These are phyloP conservation scores for Coniochaeta sp. DNA, from an alignment of 2,329 filamentous ascomycete species.

Conservation along the genomic window DNA sequence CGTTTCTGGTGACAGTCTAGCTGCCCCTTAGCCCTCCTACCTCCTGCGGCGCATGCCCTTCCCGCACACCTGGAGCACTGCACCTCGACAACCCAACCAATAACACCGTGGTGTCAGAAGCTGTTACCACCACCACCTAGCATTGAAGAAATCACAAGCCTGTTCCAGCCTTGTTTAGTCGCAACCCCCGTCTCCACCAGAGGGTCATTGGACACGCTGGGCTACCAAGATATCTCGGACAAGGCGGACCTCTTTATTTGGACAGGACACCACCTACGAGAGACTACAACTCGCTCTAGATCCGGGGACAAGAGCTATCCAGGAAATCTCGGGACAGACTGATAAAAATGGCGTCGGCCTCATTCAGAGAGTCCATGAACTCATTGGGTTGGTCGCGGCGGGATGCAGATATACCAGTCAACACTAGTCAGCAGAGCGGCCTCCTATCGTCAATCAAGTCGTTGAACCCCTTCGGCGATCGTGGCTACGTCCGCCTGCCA, in stretches of 20 bases:
- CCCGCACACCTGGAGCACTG: constrained; percentile 9
- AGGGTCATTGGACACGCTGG: constrained; percentile 18
- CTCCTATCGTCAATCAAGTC: constrained; percentile 76
- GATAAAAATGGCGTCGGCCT: constrained; percentile 66
- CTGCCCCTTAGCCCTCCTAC: constrained; percentile 5
- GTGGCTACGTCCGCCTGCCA: constrained; percentile 85
- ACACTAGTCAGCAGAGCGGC: constrained; percentile 62
- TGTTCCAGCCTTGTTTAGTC: constrained; percentile 11
- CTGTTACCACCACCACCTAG: constrained; percentile 8
- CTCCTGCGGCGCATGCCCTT: constrained; percentile 7
- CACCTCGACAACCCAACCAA: constrained; percentile 9
- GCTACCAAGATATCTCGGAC: constrained; percentile 5
- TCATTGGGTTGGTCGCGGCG: constrained; percentile 90
- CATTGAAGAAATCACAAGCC: constrained; percentile 15
- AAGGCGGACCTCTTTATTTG: neutral
- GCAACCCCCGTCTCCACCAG: constrained; percentile 9
- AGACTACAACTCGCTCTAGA: neutral
- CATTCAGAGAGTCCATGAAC: constrained; percentile 91
- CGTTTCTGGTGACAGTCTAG: neutral
- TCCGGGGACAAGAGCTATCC: neutral
- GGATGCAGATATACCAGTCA: constrained; percentile 67
- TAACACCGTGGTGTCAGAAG: constrained; percentile 6
- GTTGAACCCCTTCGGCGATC: constrained; percentile 78
- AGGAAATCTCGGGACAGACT: neutral
- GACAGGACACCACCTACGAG: neutral